A percentile compares a stretch with the other conserved stretches of the same genome.
These are phyloP conservation scores for Solanum tarapatanum DNA, from an alignment of 257 asterid genomes.

Conservation along the genomic window DNA sequence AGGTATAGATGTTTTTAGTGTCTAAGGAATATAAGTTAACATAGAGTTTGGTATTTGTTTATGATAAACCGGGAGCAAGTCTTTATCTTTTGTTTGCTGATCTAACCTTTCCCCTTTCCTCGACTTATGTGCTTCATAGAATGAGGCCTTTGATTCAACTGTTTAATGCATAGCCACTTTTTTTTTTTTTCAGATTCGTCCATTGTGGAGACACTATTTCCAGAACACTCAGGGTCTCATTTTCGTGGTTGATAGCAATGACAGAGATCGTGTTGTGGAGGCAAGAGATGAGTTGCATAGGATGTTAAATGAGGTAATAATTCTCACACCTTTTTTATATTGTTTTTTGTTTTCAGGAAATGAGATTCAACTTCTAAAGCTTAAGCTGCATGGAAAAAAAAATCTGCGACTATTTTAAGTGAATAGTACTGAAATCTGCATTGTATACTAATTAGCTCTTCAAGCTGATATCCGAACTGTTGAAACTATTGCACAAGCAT, in stretches of 20 bases:
- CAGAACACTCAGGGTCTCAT: conserved; percentile 1
- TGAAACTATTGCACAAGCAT: neutral
- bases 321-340: neutral
- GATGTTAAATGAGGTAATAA: neutral
- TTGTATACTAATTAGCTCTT: neutral
- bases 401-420: neutral
- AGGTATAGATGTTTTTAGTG: conserved; percentile 22
- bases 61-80: neutral
- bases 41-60: neutral
- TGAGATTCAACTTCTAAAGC: neutral
- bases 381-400: neutral
- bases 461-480: neutral
- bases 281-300: conserved; percentile 1
- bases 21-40: neutral
- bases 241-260: neutral
- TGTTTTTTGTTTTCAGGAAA: neutral
- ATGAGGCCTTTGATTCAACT: neutral
- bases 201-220: conserved; percentile 1
- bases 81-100: neutral
- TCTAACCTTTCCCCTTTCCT: neutral
- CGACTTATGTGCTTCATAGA: neutral
- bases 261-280: neutral
- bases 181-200: neutral
- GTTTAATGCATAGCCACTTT: neutral
- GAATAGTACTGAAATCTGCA: neutral